Conservation (phyloP, 805 yeast species). For the Starmera caribaea region DNA sequence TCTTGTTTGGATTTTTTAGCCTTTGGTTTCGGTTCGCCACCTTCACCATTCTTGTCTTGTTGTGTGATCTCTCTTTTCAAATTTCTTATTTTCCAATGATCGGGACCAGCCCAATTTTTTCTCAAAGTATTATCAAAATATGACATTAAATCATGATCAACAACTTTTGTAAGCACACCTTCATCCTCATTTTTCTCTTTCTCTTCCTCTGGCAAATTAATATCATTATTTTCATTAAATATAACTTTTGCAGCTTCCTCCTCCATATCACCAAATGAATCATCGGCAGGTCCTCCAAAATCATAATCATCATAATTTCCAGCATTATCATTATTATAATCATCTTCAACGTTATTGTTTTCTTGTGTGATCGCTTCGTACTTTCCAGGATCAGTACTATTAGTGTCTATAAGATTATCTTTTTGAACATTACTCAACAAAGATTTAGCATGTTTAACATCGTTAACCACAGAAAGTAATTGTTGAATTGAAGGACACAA, state of each 20-base stretch:
- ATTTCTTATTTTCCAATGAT: constrained; percentile 78
- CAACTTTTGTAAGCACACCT: constrained; percentile 20
- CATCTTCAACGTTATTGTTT: constrained; percentile 1
- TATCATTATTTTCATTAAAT: constrained; percentile 8
- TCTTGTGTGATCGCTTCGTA: neutral
- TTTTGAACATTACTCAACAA: constrained; percentile 30
- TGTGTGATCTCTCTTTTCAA: constrained; percentile 30
- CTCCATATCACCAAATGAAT: constrained; percentile 15
- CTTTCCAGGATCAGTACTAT: constrained; percentile 3
- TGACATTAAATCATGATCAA: constrained; percentile 62
- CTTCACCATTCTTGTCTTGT: constrained; percentile 2
- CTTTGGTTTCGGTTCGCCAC: constrained; percentile 5
- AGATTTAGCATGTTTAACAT: constrained; percentile 40
- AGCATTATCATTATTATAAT: constrained; percentile 13
- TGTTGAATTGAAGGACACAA: constrained; percentile 69
- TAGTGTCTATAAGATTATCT: constrained; percentile 10
- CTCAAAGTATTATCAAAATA: constrained; percentile 70
- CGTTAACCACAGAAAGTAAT: constrained; percentile 47
- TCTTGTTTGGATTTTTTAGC: constrained; percentile 26
- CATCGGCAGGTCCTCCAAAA: constrained; percentile 7
- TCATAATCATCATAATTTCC: constrained; percentile 13
- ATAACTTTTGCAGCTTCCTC: constrained; percentile 15
- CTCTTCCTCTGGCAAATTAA: constrained; percentile 5
- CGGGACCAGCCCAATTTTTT: constrained; percentile 82
- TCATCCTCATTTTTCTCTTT: constrained; percentile 13